Evolutionary conservation across 345 rosid genomes (phyloP).

Genomic region (Cochlearia excelsa): DNA sequence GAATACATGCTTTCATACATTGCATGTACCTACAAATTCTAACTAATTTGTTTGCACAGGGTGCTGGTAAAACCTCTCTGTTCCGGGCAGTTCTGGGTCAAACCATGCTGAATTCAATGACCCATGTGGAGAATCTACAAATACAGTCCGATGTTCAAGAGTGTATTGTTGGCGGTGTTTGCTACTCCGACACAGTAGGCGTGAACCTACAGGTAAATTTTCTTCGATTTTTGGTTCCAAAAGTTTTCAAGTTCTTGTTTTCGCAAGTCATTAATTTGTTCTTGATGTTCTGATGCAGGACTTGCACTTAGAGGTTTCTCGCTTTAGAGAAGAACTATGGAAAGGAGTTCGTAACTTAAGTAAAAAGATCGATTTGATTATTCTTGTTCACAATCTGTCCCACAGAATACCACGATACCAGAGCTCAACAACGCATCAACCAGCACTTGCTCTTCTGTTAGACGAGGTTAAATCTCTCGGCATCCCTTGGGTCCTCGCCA

Average conservation of each 20-base stretch:
- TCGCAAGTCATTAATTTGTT: background rate
- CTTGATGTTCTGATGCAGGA: constrained; percentile 48
- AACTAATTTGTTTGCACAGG: constrained; percentile 43
- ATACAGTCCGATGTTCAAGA: constrained; percentile 59
- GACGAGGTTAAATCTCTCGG: constrained; percentile 92
- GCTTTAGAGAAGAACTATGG: constrained; percentile 91
- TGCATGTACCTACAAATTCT: constrained; percentile 11
- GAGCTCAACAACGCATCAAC: constrained; percentile 49
- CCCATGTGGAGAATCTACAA: constrained; percentile 53
- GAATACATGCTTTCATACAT: background rate
- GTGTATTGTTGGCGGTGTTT: constrained; percentile 75
- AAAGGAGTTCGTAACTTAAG: constrained; percentile 72
- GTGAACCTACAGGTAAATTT: constrained; percentile 76
- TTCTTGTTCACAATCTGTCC: constrained; percentile 91
- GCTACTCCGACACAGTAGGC: constrained; percentile 71
- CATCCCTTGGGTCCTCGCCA: constrained; percentile 93
- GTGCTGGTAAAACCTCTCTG: constrained; percentile 93
- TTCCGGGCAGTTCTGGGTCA: constrained; percentile 62
- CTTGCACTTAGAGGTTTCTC: constrained; percentile 58
- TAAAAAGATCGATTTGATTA: constrained; percentile 74
- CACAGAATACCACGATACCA: constrained; percentile 77
- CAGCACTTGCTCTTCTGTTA: constrained; percentile 75
- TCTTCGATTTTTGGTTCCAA: constrained; percentile 11
- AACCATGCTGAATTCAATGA: constrained; percentile 36
- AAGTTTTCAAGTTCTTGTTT: constrained; percentile 2